Base-by-base conservation (phyloP, 139 green algal species). In the Coelastrella sp. region DNA sequence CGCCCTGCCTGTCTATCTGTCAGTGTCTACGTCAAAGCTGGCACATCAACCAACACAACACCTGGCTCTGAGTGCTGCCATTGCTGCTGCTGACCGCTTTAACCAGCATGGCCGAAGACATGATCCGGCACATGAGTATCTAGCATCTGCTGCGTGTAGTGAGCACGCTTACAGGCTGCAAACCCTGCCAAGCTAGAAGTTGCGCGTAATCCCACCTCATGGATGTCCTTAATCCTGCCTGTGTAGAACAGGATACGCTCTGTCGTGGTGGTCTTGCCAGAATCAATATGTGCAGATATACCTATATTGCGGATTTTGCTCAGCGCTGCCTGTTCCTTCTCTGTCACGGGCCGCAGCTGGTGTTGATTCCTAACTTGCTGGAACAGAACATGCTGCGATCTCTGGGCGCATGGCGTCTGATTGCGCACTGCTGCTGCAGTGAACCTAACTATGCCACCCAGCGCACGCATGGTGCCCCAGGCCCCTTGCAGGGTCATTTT, bases 221-320 rank as follows among this genome's bases (percentile, higher is more conserved):
- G 98, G 54, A 99, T 99, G 66, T 97, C 96, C 65, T 96, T 93
- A 90, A 99, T 99, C 3, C 97, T 92, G 4, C 98, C 98, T 2
- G 98, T 99, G 94, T 99, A 99, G 92, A 97, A 99, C 64, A 99
- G 92, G 64, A 99, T 98, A 81, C 98, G 97, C 94, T 99, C 98
- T 20, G 98, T 99, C 5, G 99, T 92, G 5, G 98, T 99, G 0
- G 98, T 99, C 93, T 99, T 99, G 66, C 98, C 98, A 0, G 94
- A 98, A 92, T 99, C 98, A 85, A 99, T 99, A 92, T 99, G 98
- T 7, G 98, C 98, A 2, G 92, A 97, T 81, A 99, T 99, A 16
- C 98, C 98, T 59, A 99, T 99, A 94, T 99, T 99, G 5, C 97
- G 90, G 20, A 99, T 92, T 7, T 94, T 71, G 0, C 89, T 90